These are phyloP conservation scores for Vitis cinerea DNA, from an alignment of 164 flowering plant species.

Conservation along the genomic window DNA sequence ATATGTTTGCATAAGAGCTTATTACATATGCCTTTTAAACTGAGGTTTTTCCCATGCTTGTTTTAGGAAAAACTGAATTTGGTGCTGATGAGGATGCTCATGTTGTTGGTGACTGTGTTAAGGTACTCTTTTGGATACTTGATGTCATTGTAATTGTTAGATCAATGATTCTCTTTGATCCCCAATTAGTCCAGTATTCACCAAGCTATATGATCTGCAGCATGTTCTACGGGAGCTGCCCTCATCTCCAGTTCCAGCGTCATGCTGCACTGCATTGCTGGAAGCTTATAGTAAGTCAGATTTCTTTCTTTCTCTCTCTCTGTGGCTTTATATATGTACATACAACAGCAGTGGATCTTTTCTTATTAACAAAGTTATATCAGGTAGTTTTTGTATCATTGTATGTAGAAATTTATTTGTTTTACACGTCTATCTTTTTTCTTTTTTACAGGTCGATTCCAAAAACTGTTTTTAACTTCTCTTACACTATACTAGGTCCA, in stretches of 20 bases:
- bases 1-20: neutral
- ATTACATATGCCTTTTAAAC: neutral
- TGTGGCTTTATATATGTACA: too few relatives aligned
- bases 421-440: too few relatives aligned
- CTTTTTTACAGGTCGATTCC: too few relatives aligned
- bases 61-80: constrained; percentile 83
- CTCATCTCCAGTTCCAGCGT: constrained; percentile 99
- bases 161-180: constrained; percentile 2
- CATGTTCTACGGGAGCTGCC: constrained; percentile 99
- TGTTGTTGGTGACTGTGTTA: constrained; percentile 96
- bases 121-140: constrained; percentile 43
- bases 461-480: too few relatives aligned
- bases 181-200: neutral
- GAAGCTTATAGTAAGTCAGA: constrained; percentile 87
- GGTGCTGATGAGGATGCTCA: constrained; percentile 92
- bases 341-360: neutral
- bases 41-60: constrained; percentile 3
- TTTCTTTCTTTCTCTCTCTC: neutral
- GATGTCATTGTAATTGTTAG: neutral
- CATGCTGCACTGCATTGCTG: constrained; percentile 95
- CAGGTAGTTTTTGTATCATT: too few relatives aligned
- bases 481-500: too few relatives aligned
- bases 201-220: constrained; percentile 39
- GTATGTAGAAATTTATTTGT: too few relatives aligned
- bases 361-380: neutral